Conservation (phyloP, 2,329 filamentous ascomycete species). For the Cladorrhinum sp. region DNA sequence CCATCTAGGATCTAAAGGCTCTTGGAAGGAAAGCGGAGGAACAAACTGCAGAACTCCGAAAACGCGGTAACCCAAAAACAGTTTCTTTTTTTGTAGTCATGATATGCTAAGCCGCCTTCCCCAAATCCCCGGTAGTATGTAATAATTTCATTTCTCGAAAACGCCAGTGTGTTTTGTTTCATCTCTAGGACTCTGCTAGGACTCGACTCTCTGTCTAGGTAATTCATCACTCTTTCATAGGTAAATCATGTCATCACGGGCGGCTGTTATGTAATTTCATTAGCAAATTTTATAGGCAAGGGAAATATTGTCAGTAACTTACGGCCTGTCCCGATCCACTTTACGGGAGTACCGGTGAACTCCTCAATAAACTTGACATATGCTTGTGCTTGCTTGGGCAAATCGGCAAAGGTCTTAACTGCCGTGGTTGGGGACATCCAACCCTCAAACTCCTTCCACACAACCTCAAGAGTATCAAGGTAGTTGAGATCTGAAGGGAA, state of each 20-base stretch:
- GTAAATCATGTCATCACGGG: constrained; percentile 25
- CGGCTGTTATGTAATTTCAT: constrained; percentile 14
- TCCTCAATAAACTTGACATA: constrained; percentile 67
- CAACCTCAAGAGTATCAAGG: constrained; percentile 59
- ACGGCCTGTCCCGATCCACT: constrained; percentile 29
- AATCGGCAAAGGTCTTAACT: constrained; percentile 55
- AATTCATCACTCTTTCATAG: constrained; percentile 12
- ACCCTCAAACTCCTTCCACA: constrained; percentile 66
- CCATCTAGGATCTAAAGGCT: neutral
- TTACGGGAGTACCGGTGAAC: constrained; percentile 52
- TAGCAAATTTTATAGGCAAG: neutral
- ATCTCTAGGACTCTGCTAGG: neutral
- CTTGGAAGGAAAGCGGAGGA: neutral
- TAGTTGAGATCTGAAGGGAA: constrained; percentile 63
- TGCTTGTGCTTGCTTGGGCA: constrained; percentile 61
- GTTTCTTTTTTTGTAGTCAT: neutral
- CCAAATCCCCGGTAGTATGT: neutral
- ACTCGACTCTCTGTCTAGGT: neutral
- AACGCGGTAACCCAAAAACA: neutral
- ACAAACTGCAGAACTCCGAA: neutral
- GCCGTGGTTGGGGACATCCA: constrained; percentile 66
- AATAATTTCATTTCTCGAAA: neutral
- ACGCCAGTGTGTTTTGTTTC: neutral
- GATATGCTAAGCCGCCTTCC: neutral
- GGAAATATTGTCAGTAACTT: constrained; percentile 1